These are phyloP conservation scores for Daldinia loculata DNA, from an alignment of 495 filamentous ascomycete genomes.

Conservation along the genomic window DNA sequence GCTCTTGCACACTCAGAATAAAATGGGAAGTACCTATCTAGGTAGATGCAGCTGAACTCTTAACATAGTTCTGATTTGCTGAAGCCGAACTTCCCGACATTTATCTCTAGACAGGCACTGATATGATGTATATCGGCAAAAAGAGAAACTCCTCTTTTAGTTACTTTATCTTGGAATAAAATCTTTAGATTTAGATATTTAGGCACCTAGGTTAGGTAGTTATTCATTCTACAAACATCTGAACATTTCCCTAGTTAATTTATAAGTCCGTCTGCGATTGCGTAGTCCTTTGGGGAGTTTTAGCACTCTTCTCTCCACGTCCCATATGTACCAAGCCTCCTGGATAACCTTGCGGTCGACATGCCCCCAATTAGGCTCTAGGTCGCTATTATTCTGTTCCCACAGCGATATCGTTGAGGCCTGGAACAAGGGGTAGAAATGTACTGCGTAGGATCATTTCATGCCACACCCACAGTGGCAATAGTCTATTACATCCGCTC, in stretches of 20 bases:
- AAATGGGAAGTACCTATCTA: background rate
- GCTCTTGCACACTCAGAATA: background rate
- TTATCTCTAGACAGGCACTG: background rate
- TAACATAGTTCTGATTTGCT: background rate
- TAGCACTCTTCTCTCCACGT: slow-evolving; percentile 23
- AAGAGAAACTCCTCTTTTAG: too few species aligned
- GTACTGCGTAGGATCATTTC: slow-evolving; percentile 15
- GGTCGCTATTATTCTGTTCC: background rate
- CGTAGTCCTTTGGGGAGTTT: slow-evolving; percentile 17
- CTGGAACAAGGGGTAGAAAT: slow-evolving; percentile 17
- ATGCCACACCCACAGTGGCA: slow-evolving; percentile 28
- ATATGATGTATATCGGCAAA: background rate
- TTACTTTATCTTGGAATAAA: too few species aligned
- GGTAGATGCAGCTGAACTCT: background rate
- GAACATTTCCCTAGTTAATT: slow-evolving; percentile 16
- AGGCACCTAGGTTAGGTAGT: background rate
- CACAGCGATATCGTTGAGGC: slow-evolving; percentile 12
- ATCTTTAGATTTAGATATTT: too few species aligned
- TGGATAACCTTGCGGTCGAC: slow-evolving; percentile 28
- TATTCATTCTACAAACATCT: background rate
- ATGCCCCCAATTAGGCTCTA: slow-evolving; percentile 15
- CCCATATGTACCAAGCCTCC: slow-evolving; percentile 27
- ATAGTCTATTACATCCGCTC: slow-evolving; percentile 9
- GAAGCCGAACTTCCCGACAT: slow-evolving; percentile 14
- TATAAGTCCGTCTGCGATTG: slow-evolving; percentile 18